Base-by-base conservation (phyloP, 2,329 filamentous ascomycete genomes). In the Harringtonia lauricola region DNA sequence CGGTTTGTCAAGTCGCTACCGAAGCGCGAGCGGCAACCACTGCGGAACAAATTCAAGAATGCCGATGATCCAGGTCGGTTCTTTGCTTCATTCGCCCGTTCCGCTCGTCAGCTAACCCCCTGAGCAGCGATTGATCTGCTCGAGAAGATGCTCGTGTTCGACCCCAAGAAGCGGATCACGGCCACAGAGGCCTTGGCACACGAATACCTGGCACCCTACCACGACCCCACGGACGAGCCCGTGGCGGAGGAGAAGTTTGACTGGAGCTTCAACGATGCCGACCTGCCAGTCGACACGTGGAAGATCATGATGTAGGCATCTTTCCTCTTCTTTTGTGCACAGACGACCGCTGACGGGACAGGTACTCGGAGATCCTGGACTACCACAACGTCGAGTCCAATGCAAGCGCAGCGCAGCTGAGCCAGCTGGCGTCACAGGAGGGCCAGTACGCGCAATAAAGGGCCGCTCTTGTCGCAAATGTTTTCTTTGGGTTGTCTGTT, bases 201-300 rank as follows among this genome's bases (percentile, higher is more conserved):
- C 65, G 86, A 90, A 54, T 98, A 98, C 63, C 83, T 98, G 39
- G 78, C 87, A 10, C 90, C 90, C 8, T 98, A 98, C 70, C 92
- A 98, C 65, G 92, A 98, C 60, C 89, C 92, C 9, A 92, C 86
- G 36, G 92, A 98, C 58, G 92, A 98, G 71, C 92, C 92, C 2
- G 81, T 88, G 15, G 86, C 92, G 19, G 86, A 95, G 49, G 89
- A 95, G 71, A 95, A 95, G 68, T 98, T 98, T 57, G 92, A 98
- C 62, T 98, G 92, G 92, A 95, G 89, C 43, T 98, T 98, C 68
- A 96, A 96, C 63, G 92, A 98, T 56, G 92, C 90, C 39, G 92
- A 98, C 60, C 71, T 98, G 45, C 90, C 92, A 1, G 89, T 96
- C 41, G 92, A 98, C 60, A 95, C 89, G n/a, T 98, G 92, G 92